These are phyloP conservation scores for Fusarium buxicola DNA, from an alignment of 2,329 filamentous ascomycete species.

Conservation along the genomic window DNA sequence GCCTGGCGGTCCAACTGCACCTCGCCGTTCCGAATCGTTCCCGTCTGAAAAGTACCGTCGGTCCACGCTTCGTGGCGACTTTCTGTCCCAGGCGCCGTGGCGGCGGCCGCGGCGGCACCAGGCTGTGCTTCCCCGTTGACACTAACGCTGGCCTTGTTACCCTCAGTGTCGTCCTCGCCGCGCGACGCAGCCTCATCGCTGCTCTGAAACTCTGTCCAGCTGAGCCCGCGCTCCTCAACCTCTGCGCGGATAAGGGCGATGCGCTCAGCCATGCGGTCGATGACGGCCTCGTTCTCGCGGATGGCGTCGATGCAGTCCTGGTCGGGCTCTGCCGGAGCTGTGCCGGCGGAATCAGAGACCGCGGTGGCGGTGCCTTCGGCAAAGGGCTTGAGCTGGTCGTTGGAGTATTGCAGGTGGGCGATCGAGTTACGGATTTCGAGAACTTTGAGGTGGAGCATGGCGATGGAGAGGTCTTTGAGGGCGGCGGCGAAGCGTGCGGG, in stretches of 20 bases:
- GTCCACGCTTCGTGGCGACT: constrained; percentile 62
- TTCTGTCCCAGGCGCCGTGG: constrained; percentile 17
- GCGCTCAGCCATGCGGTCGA: constrained; percentile 74
- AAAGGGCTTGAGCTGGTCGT: constrained; percentile 77
- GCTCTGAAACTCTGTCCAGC: constrained; percentile 68
- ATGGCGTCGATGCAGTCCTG: constrained; percentile 80
- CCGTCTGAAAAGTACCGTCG: constrained; percentile 73
- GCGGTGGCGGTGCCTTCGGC: constrained; percentile 62
- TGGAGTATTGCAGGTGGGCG: constrained; percentile 78
- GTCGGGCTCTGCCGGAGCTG: constrained; percentile 59
- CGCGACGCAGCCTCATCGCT: constrained; percentile 57
- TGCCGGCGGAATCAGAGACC: constrained; percentile 27
- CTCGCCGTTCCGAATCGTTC: constrained; percentile 64
- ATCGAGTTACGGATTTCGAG: constrained; percentile 82
- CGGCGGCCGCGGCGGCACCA: not conserved
- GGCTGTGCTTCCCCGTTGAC: constrained; percentile 35
- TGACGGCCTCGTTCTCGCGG: constrained; percentile 75
- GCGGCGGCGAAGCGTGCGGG: constrained; percentile 73
- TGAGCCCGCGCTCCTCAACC: constrained; percentile 68
- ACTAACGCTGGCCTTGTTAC: constrained; percentile 13
- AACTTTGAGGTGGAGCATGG: constrained; percentile 77
- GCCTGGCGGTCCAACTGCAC: constrained; percentile 56
- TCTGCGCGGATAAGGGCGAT: constrained; percentile 73
- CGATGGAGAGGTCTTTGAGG: constrained; percentile 73
- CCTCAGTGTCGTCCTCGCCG: constrained; percentile 32